Evolutionary conservation across 306 rosid genomes (phyloP), one percentile per base, ranked within the genome.

Genomic region (Ziziphus jujuba): DNA sequence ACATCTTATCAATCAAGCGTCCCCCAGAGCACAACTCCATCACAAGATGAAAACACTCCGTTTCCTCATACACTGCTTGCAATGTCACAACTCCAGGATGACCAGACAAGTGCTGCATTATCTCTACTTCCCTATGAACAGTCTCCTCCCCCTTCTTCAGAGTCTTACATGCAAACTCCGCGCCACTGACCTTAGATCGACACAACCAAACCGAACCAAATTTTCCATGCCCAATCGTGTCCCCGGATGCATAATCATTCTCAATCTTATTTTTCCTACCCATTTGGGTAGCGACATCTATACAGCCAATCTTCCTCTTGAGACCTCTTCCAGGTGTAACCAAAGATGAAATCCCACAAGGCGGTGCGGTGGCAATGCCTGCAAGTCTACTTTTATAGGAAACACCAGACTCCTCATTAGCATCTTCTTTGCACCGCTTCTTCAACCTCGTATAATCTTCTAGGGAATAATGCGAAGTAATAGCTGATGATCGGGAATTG

Each of bases 71-170:
- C 59, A 95, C 99, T 2, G 97, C 99, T 74, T 70, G 87, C 83
- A 95, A 81, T 35, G 97, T 95, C 74, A 95, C 99, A 54, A 95
- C 92, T 74, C 99, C 92, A 3, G 92, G 83, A 80, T 95, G 95
- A 47, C 99, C 97, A 51, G 99, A 95, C 78, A 95, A 84, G 74
- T 95, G 99, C 67, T 95, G 99, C 99, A 95, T 95, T 74, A 95
- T 95, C 90, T 95, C 99, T 43, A 95, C 99, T 82, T 95, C 99
- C 21, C 95, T 85, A 34, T 95, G 99, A 67, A 95, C 95, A 0
- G 99, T 95, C 78, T 95, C 99, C 69, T 95, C 99, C 22, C 95
- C 99, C 54, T 90, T 95, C 74, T 57, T 87, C 75, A 95, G 75
- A 23, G 97, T 95, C 84, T 95, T 95, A 61, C 99, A 95, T 0